Evolutionary conservation across 768 basidiomycete genomes (phyloP), one percentile per base, ranked within the genome.

Genomic region (Mrakia frigida): DNA sequence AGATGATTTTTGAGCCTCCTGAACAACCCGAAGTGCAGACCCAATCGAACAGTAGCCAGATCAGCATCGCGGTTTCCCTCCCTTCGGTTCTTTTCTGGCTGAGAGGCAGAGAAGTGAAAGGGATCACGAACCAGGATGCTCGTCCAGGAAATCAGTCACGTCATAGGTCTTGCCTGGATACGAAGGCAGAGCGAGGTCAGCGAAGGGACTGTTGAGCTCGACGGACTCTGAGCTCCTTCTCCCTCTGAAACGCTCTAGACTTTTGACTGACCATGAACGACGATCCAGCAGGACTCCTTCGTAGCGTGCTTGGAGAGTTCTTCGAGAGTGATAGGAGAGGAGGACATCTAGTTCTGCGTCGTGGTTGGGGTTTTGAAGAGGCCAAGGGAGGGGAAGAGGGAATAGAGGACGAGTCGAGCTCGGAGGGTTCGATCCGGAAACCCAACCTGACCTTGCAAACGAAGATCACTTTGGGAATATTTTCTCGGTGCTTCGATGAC

Each of bases 231-330:
- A n/a, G 16, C 35, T 28, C 50, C n/a, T 28, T 41, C 60, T 74
- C 39, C 11, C 39, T 41, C 28, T 21, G 23, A 56, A 71, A 7
- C 21, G 16, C 23, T 35, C 14, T 43, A 39, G n/a, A n/a, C n/a
- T n/a, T n/a, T n/a, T n/a, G 39, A 65, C 76, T 3, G 10, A 77
- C 76, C 76, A 50, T 72, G 76, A 23, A 77, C 59, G 37, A 59
- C 53, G 23, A 77, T 65, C 70, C 71, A 77, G 50, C 76, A 77
- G 16, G 46, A 52, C 25, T 77, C 70, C 5, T 33, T 63, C n/a
- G 76, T 67, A 9, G 31, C 33, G 43, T 77, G 76, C n/a, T 52
- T 70, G 14, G 59, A 21, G 50, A 77, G 76, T 23, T 77, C 76
- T 65, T 77, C 59, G n/a, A 56, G 52, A 0, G 56, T 69, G 43